Percentiles rank a stretch among this genome's conserved stretches.
These are phyloP conservation scores for Microcyclosporella mali DNA, from an alignment of 2,329 filamentous ascomycete species.

Conservation along the genomic window DNA sequence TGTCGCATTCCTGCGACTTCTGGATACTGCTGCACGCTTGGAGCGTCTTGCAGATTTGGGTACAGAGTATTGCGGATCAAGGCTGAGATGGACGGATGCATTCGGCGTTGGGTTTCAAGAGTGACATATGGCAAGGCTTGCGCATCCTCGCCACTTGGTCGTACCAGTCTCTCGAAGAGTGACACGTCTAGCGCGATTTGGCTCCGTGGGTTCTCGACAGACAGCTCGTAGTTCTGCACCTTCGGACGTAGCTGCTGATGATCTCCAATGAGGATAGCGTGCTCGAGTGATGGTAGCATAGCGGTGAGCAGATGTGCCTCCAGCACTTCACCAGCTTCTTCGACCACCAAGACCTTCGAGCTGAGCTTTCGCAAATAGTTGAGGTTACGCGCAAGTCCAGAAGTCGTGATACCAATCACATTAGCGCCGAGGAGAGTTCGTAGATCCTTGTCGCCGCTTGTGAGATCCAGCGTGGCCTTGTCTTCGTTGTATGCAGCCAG, in stretches of 20 bases:
- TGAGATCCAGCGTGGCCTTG: conserved; percentile 1
- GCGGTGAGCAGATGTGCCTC: conserved; percentile 58
- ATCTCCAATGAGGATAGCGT: conserved; percentile 60
- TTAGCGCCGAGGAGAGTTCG: conserved; percentile 39
- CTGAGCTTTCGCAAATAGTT: conserved; percentile 49
- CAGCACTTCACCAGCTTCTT: conserved; percentile 62
- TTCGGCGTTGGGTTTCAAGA: conserved; percentile 56
- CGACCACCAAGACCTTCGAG: conserved; percentile 32
- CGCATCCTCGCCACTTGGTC: conserved; percentile 19
- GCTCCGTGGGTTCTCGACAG: conserved; percentile 43
- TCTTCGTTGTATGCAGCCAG: conserved; percentile 2
- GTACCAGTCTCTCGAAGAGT: conserved; percentile 55
- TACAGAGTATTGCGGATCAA: conserved; percentile 56
- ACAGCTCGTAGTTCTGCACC: conserved; percentile 47
- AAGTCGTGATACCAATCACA: conserved; percentile 56
- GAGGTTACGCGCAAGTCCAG: conserved; percentile 50
- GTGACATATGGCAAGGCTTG: conserved; percentile 25
- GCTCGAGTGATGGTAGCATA: conserved; percentile 54
- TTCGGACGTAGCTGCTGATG: conserved; percentile 57
- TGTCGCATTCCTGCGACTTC: conserved; percentile 47
- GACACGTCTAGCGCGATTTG: conserved; percentile 54
- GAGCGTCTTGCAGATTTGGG: conserved; percentile 48
- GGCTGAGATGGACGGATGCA: conserved; percentile 57
- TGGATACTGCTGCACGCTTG: conserved; percentile 3
- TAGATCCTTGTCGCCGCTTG: conserved; percentile 34